phyloP scores from a whole-genome alignment of 1,284 basidiomycete genomes.

The Pterulicium gracile region DNA sequence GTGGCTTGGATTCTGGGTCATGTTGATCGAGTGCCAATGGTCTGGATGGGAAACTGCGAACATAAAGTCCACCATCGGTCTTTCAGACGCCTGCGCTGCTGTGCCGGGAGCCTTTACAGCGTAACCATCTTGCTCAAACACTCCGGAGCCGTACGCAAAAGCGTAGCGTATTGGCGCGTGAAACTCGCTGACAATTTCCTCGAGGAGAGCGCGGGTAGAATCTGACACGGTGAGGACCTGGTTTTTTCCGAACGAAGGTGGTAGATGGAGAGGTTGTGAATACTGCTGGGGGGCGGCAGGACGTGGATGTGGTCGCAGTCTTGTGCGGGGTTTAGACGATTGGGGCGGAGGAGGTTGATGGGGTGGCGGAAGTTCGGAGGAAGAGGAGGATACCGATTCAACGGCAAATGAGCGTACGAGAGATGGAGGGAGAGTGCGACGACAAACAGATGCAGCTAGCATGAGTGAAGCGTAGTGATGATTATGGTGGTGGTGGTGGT shows the following conservation, averaged over 20 bases:
- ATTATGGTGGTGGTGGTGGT: conserved; percentile 17
- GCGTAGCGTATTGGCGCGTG: conserved; percentile 85
- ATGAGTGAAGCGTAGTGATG: conserved; percentile 10
- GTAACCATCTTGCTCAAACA: conserved; percentile 83
- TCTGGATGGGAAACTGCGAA: conserved; percentile 86
- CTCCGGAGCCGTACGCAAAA: conserved; percentile 91
- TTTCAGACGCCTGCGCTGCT: background rate
- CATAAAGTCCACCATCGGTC: conserved; percentile 91
- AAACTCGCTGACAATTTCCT: conserved; percentile 67
- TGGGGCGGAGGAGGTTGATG: conserved; percentile 18
- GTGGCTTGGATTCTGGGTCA: conserved; percentile 82
- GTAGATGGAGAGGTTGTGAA: conserved; percentile 40
- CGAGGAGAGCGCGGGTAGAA: conserved; percentile 67
- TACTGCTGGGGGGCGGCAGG: conserved; percentile 32
- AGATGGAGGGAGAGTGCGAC: conserved; percentile 10
- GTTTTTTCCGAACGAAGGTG: conserved; percentile 69
- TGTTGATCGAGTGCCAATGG: conserved; percentile 93
- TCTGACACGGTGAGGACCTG: conserved; percentile 70
- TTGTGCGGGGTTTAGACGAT: conserved; percentile 20
- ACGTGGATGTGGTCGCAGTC: conserved; percentile 40
- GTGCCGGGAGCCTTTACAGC: conserved; percentile 12
- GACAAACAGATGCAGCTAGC: conserved; percentile 10
- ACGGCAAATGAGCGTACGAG: conserved; percentile 37
- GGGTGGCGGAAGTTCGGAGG: conserved; percentile 24
- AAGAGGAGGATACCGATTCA: conserved; percentile 28